Base-by-base conservation (phyloP, 108 stramenopile genomes). In the Skeletonema potamos region DNA sequence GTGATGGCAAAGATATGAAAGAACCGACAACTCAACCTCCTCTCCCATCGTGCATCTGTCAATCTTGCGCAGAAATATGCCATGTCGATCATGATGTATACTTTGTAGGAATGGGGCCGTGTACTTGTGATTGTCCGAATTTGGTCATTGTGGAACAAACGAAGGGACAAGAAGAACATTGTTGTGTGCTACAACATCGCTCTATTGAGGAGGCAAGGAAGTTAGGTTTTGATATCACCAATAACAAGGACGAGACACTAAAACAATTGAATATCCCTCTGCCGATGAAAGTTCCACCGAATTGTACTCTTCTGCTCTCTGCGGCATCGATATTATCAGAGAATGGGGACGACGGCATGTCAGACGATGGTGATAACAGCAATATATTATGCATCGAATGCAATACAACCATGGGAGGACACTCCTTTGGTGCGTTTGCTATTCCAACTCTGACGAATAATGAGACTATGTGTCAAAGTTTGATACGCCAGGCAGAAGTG, bases 61-160 rank as follows among this genome's bases (percentile, higher is more conserved):
- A 89, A 77, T 84, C 77, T n/a, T 92, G 91, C 64, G 91, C 91
- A 1, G 74, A 83, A 24, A 33, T 34, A 8, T 92, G 89, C 54
- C 91, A 89, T 54, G 66, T 58, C 54, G 22, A 51, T 30, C 87
- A 92, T 46, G 76, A 77, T 12, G 70, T 89, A 4, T 71, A 81
- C 20, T 85, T 78, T 62, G 70, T 88, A 7, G 92, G 86, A 2
- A 70, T 83, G 59, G 92, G 89, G 26, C 89, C 88, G 4, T 78
- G 65, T 26, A 89, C 87, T 46, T 93, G 92, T 64, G 92, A 93
- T 69, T 93, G 92, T 77, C 54, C 27, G 7, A 13, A n/a, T 27
- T 20, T 60, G 24, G 54, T 56, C 18, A 6, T 12, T 18, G 67
- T 13, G 26, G 27, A 69, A n/a, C 13, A 41, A n/a, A n/a, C n/a